phyloP scores from a whole-genome alignment of 2,329 filamentous ascomycete genomes.

The Aureobasidium subglaciale region DNA sequence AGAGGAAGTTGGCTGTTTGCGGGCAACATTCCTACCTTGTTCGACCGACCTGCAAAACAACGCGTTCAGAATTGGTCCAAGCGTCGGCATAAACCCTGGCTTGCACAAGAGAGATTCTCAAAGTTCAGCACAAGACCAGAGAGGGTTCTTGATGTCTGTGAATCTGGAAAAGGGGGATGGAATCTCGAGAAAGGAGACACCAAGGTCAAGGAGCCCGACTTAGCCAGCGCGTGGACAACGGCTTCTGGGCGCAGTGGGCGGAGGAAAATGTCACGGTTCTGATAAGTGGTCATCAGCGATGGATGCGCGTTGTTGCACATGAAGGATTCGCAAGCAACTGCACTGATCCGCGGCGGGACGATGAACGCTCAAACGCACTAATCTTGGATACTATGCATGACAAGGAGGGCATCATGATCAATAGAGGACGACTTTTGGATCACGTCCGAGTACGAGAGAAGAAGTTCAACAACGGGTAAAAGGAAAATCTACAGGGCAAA shows the following conservation, averaged over 20 bases:
- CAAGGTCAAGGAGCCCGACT: not conserved
- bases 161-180: not conserved
- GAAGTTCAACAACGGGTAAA: not conserved
- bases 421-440: not conserved
- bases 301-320: not conserved
- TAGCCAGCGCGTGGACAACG: not conserved
- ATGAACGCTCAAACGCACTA: slow-evolving; percentile 9
- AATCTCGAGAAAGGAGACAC: not conserved
- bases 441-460: not conserved
- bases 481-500: not conserved
- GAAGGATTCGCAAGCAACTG: slow-evolving; percentile 3
- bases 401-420: not conserved
- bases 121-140: not conserved
- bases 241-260: not conserved
- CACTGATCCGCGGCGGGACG: slow-evolving; percentile 11
- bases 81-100: slow-evolving; percentile 8
- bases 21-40: slow-evolving; percentile 3
- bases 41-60: not conserved
- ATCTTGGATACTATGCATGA: not conserved
- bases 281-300: slow-evolving; percentile 7
- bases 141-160: no score
- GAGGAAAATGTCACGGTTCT: not conserved
- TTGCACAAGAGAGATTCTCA: not conserved
- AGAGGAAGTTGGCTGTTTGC: slow-evolving; percentile 3
- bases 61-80: slow-evolving; percentile 8